Percentiles rank a stretch among this genome's conserved stretches.
These are phyloP conservation scores for Aspergillus sclerotioniger DNA, from an alignment of 495 filamentous ascomycete species.

Conservation along the genomic window DNA sequence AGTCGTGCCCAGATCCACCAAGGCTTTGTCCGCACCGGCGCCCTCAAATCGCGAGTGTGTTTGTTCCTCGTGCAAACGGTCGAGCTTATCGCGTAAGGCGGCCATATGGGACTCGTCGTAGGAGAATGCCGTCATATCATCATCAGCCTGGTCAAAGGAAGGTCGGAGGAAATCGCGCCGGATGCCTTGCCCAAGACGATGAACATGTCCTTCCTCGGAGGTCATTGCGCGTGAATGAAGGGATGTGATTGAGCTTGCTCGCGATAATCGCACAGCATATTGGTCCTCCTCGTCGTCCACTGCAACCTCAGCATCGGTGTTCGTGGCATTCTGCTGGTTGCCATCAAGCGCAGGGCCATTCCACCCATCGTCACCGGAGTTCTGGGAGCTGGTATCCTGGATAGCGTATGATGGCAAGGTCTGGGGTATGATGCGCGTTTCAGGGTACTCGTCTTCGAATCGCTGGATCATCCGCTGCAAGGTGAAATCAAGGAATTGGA, in stretches of 20 bases:
- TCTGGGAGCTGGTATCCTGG: constrained; percentile 38
- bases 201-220: constrained; percentile 85
- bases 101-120: constrained; percentile 57
- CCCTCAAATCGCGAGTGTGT: constrained; percentile 53
- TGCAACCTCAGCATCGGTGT: constrained; percentile 37
- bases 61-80: constrained; percentile 60
- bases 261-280: constrained; percentile 54
- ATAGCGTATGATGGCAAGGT: constrained; percentile 18
- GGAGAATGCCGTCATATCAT: constrained; percentile 36
- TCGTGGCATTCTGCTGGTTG: constrained; percentile 32
- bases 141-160: constrained; percentile 33
- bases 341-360: constrained; percentile 32
- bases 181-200: constrained; percentile 79
- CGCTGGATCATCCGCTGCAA: constrained; percentile 87
- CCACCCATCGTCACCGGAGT: constrained; percentile 40
- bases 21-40: constrained; percentile 55
- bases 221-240: constrained; percentile 75
- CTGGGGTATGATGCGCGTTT: constrained; percentile 60
- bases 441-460: constrained; percentile 94
- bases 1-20: constrained; percentile 57
- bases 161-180: constrained; percentile 64
- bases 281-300: constrained; percentile 50
- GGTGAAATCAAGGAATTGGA: constrained; percentile 87
- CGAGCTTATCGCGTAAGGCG: constrained; percentile 58
- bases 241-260: constrained; percentile 75